Percentiles rank a stretch among this genome's conserved stretches.
phyloP scores from a whole-genome alignment of 805 yeast species.

The Pichia phayaonensis region DNA sequence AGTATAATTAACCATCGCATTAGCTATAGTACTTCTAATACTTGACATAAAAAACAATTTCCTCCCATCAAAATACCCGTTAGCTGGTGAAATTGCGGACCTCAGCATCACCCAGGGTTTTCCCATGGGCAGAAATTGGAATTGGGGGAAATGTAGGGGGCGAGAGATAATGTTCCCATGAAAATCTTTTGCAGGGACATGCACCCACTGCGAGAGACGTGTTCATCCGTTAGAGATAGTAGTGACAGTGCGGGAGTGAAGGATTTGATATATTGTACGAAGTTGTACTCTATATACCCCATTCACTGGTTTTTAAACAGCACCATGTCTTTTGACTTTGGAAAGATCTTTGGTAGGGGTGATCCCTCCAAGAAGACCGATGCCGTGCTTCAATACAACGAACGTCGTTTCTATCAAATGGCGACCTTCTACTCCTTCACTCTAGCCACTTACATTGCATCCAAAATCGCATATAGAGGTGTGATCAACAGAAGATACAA shows the following conservation, averaged over 20 bases:
- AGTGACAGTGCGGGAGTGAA: too few species aligned
- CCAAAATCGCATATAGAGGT: constrained; percentile 69
- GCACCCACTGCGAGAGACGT: constrained; percentile 51
- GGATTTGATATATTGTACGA: constrained; percentile 27
- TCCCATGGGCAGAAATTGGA: constrained; percentile 44
- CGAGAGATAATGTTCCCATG: too few species aligned
- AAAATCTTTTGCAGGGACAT: constrained; percentile 58
- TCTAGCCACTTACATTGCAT: constrained; percentile 59
- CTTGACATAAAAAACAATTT: constrained; percentile 87
- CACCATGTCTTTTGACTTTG: constrained; percentile 20
- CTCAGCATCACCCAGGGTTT: constrained; percentile 44
- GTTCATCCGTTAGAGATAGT: constrained; percentile 51
- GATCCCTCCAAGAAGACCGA: constrained; percentile 22
- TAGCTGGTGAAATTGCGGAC: constrained; percentile 60
- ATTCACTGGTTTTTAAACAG: too few species aligned
- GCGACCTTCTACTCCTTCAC: constrained; percentile 66
- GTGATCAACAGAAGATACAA: constrained; percentile 63
- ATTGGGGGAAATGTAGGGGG: too few species aligned
- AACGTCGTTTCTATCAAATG: constrained; percentile 66
- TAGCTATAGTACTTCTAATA: constrained; percentile 50
- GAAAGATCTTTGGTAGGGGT: constrained; percentile 25
- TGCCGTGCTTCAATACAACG: constrained; percentile 42
- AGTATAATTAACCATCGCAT: too few species aligned
- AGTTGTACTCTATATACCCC: too few species aligned
- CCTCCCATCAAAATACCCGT: constrained; percentile 66